phyloP scores from a whole-genome alignment of 345 rosid genomes.

The Iberis pinnata region DNA sequence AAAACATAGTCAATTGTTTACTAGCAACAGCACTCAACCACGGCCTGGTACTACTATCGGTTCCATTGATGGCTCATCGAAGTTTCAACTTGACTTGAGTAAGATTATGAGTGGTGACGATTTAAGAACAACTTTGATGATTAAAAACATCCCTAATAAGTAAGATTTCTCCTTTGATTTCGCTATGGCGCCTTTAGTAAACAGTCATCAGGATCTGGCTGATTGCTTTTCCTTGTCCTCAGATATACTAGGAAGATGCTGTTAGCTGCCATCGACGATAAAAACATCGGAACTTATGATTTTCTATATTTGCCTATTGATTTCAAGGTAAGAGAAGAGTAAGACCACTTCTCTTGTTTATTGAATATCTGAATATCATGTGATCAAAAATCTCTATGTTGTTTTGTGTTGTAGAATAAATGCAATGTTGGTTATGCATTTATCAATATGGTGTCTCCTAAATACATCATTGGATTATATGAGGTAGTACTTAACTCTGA shows the following conservation, averaged over 20 bases:
- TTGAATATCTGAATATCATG: not conserved
- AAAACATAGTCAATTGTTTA: slow-evolving; percentile 50
- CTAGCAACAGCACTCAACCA: slow-evolving; percentile 52
- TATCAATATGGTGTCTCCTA: slow-evolving; percentile 75
- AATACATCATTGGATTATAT: slow-evolving; percentile 63
- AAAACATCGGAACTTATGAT: slow-evolving; percentile 69
- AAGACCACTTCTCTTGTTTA: slow-evolving; percentile 2
- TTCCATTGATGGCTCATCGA: slow-evolving; percentile 55
- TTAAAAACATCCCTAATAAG: slow-evolving; percentile 98
- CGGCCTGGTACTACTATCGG: slow-evolving; percentile 38
- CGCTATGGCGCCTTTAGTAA: no score
- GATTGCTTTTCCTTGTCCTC: not conserved
- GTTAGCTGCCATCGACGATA: slow-evolving; percentile 71
- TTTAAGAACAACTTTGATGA: slow-evolving; percentile 82
- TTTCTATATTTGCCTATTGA: slow-evolving; percentile 78
- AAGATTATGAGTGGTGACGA: slow-evolving; percentile 73
- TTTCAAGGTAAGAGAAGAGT: slow-evolving; percentile 55
- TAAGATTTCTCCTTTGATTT: slow-evolving; percentile 29
- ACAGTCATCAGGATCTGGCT: no score
- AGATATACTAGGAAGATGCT: slow-evolving; percentile 87
- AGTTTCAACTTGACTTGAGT: slow-evolving; percentile 82
- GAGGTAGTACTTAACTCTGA: slow-evolving; percentile 44
- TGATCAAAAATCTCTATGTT: not conserved
- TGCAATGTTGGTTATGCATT: slow-evolving; percentile 94
- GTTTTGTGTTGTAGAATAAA: slow-evolving; percentile 51